Evolutionary conservation across 139 green algal genomes (phyloP).

Genomic region (Eudorina sp.): DNA sequence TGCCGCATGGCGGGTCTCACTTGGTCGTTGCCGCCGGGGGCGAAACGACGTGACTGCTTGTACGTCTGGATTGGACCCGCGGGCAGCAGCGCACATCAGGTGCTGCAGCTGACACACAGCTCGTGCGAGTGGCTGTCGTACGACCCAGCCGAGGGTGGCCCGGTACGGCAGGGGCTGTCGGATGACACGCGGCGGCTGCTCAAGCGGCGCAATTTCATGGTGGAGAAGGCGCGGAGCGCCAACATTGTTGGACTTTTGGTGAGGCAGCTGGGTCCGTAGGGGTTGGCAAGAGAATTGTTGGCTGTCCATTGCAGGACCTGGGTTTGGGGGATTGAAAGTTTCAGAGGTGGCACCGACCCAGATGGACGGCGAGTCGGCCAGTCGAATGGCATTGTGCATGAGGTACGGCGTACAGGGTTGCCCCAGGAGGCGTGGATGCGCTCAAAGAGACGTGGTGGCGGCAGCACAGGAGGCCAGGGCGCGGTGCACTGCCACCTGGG

Average conservation of each 20-base stretch:
- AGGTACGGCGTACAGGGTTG: too few species aligned
- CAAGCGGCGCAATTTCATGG: conserved; percentile 83
- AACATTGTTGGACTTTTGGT: conserved; percentile 88
- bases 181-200: conserved; percentile 54
- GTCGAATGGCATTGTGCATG: too few species aligned
- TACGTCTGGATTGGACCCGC: conserved; percentile 76
- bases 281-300: too few species aligned
- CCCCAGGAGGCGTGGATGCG: too few species aligned
- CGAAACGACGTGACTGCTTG: conserved; percentile 41
- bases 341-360: too few species aligned
- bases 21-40: conserved; percentile 57
- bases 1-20: conserved; percentile 52
- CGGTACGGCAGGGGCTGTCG: conserved; percentile 30
- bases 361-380: too few species aligned
- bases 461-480: too few species aligned
- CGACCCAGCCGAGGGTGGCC: background rate
- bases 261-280: background rate
- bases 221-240: conserved; percentile 88
- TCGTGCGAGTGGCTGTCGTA: conserved; percentile 64
- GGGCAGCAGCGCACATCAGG: conserved; percentile 60
- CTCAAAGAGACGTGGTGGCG: too few species aligned
- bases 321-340: too few species aligned
- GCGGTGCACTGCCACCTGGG: too few species aligned
- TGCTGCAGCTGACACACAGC: conserved; percentile 80
- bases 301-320: too few species aligned